phyloP scores from a whole-genome alignment of 805 yeast species.

The Yamadazyma paraphyllophila region DNA sequence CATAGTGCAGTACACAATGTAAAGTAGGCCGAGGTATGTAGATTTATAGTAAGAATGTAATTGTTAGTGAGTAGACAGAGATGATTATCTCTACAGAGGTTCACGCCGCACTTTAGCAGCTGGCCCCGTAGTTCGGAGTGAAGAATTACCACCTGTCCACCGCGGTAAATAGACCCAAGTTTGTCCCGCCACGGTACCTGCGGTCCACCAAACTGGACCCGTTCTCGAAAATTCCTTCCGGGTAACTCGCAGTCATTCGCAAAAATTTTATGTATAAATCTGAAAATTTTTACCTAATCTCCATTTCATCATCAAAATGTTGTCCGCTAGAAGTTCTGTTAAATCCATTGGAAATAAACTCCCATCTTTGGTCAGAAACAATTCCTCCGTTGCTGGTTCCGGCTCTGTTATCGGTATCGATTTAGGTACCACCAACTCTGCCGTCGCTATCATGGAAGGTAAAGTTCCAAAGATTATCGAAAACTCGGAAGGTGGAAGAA shows the following conservation, averaged over 20 bases:
- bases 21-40: not conserved
- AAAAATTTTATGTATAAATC: constrained; percentile 4
- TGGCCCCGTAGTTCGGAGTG: too few species aligned
- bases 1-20: not conserved
- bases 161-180: too few species aligned
- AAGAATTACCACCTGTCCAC: too few species aligned
- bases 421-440: constrained; percentile 87
- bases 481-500: constrained; percentile 70
- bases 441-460: constrained; percentile 83
- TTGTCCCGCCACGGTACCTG: too few species aligned
- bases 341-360: constrained; percentile 17
- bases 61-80: not conserved
- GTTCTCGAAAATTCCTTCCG: constrained; percentile 15
- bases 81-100: too few species aligned
- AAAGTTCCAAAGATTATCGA: constrained; percentile 74
- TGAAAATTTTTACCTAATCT: constrained; percentile 4
- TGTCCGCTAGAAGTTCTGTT: constrained; percentile 39
- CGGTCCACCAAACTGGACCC: not conserved
- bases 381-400: constrained; percentile 31
- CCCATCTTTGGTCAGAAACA: constrained; percentile 33
- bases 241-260: constrained; percentile 10
- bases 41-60: not conserved
- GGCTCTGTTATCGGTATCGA: constrained; percentile 80
- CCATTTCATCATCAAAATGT: constrained; percentile 24
- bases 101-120: too few species aligned